Conservation (phyloP, 306 rosid species). For the Glycine tomentella region DNA sequence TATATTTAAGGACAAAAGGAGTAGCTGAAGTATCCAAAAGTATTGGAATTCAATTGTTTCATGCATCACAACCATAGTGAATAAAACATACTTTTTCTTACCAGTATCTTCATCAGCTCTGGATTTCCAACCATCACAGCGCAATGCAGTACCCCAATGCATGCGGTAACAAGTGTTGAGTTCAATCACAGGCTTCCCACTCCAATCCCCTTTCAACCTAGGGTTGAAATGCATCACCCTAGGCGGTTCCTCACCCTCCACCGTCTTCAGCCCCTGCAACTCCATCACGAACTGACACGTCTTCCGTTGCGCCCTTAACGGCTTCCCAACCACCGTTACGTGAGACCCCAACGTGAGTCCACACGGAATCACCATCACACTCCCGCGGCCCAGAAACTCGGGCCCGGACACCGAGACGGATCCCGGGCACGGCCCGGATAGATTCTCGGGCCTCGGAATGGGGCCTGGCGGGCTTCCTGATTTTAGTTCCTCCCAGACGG, state of each 20-base stretch:
- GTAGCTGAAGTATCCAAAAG: not conserved
- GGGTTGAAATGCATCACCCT: slow-evolving; percentile 91
- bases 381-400: slow-evolving; percentile 55
- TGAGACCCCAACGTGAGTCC: slow-evolving; percentile 91
- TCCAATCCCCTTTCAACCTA: slow-evolving; percentile 93
- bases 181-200: slow-evolving; percentile 87
- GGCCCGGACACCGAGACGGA: slow-evolving; percentile 70
- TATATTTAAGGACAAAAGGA: too few species aligned
- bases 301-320: slow-evolving; percentile 53
- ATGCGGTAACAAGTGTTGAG: slow-evolving; percentile 89
- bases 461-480: slow-evolving; percentile 37
- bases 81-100: slow-evolving; percentile 35
- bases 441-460: slow-evolving; percentile 40
- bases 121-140: slow-evolving; percentile 95
- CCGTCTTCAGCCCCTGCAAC: slow-evolving; percentile 89
- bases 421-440: slow-evolving; percentile 60
- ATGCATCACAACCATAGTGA: not conserved
- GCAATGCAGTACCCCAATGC: slow-evolving; percentile 90
- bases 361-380: slow-evolving; percentile 78
- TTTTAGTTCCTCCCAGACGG: too few species aligned
- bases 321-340: slow-evolving; percentile 79
- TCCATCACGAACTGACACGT: slow-evolving; percentile 81
- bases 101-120: slow-evolving; percentile 94
- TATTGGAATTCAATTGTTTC: too few species aligned
- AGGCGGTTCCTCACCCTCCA: slow-evolving; percentile 96